Conservation (phyloP, 2,329 filamentous ascomycete genomes). For the Dothidotthia symphoricarpi region DNA sequence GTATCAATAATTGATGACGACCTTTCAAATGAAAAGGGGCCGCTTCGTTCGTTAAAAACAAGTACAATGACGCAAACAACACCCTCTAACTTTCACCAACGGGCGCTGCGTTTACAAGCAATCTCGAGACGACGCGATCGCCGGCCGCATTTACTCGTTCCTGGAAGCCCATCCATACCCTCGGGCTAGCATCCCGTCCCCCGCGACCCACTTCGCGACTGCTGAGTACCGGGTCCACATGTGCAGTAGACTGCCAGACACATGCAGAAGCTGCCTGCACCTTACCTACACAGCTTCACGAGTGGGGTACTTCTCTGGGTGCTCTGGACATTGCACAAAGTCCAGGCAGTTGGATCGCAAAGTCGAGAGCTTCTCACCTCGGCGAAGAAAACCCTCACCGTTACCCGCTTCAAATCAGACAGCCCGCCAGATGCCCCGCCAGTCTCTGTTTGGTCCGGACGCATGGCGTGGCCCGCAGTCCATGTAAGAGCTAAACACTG, state of each 20-base stretch:
- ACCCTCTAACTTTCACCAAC: slow-evolving; percentile 20
- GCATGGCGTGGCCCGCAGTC: slow-evolving; percentile 15
- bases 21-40: slow-evolving; percentile 21
- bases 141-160: slow-evolving; percentile 33
- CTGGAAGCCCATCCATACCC: slow-evolving; percentile 35
- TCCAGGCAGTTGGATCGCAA: slow-evolving; percentile 2
- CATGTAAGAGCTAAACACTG: slow-evolving; percentile 11
- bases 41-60: slow-evolving; percentile 13
- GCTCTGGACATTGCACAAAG: too few species aligned
- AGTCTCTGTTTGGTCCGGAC: neutral
- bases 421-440: slow-evolving; percentile 18
- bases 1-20: slow-evolving; percentile 27
- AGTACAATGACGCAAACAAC: slow-evolving; percentile 24
- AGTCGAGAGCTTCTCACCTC: slow-evolving; percentile 2
- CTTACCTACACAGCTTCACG: too few species aligned
- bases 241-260: slow-evolving; percentile 18
- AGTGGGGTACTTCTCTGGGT: too few species aligned
- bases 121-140: slow-evolving; percentile 33
- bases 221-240: slow-evolving; percentile 20
- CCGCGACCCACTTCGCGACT: slow-evolving; percentile 33
- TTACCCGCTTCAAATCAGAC: slow-evolving; percentile 7
- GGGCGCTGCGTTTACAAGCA: slow-evolving; percentile 24
- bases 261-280: slow-evolving; percentile 12
- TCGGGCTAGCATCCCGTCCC: slow-evolving; percentile 37
- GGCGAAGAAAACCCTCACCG: slow-evolving; percentile 4